A percentile compares a stretch with the other conserved stretches of the same genome.
Conservation (phyloP, 768 basidiomycete species). For the Calocybe cyanea region DNA sequence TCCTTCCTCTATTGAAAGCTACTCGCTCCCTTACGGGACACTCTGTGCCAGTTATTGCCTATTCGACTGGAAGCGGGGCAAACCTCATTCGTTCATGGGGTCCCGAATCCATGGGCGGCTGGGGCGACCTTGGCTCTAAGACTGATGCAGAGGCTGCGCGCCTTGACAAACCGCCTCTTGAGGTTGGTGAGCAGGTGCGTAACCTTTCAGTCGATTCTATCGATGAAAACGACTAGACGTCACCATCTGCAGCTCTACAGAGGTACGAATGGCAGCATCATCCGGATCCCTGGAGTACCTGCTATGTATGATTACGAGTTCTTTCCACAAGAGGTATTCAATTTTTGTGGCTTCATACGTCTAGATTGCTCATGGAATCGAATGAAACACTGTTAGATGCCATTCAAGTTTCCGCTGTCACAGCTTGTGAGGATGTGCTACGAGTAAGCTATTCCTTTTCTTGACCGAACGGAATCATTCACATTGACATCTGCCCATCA, state of each 20-base stretch:
- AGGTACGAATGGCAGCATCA: conserved; percentile 14
- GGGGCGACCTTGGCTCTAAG: conserved; percentile 14
- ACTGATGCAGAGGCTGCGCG: conserved; percentile 12
- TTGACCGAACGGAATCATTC: not conserved
- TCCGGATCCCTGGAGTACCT: conserved; percentile 19
- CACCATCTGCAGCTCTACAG: conserved; percentile 13
- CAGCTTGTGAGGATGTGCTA: too few species aligned
- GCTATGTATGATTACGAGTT: conserved; percentile 21
- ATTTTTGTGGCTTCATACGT: too few species aligned
- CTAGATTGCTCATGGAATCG: too few species aligned
- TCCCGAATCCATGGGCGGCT: conserved; percentile 17
- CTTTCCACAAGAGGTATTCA: conserved; percentile 11
- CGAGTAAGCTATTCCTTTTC: too few species aligned
- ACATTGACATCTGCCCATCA: not conserved
- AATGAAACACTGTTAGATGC: too few species aligned
- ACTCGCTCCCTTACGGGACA: conserved; percentile 15
- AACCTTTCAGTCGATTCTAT: too few species aligned
- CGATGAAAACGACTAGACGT: too few species aligned
- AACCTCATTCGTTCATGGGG: conserved; percentile 14
- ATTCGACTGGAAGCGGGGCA: conserved; percentile 6
- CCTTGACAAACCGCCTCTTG: conserved; percentile 4
- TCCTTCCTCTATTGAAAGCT: conserved; percentile 5
- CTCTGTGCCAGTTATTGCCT: conserved; percentile 14
- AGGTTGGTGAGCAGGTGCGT: conserved; percentile 5
- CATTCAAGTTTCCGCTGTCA: too few species aligned